These are phyloP conservation scores for Cladobotryum mycophilum DNA, from an alignment of 2,329 filamentous ascomycete genomes.

Conservation along the genomic window DNA sequence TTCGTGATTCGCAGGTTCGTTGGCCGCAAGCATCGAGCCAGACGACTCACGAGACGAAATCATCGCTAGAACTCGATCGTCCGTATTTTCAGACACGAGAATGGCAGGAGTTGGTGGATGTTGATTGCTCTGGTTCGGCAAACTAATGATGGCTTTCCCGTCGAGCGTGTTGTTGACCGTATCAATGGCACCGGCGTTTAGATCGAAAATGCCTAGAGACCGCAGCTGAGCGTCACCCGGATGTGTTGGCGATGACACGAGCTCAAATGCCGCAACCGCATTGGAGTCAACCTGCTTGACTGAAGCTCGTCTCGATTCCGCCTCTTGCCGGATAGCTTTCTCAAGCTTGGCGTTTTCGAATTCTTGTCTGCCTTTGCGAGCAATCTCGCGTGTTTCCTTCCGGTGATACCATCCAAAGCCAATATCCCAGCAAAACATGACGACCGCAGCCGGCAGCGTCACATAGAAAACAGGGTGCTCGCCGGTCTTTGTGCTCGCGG, in stretches of 20 bases:
- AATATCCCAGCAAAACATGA: constrained; percentile 66
- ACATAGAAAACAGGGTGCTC: constrained; percentile 60
- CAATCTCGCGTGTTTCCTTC: constrained; percentile 56
- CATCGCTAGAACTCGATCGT: constrained; percentile 8
- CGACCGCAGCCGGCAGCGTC: constrained; percentile 59
- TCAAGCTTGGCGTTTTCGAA: constrained; percentile 15
- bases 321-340: neutral
- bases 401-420: constrained; percentile 57
- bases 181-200: no score
- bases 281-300: no score
- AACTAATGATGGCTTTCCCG: neutral
- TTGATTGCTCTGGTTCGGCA: neutral
- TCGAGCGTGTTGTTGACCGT: no score
- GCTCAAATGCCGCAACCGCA: no score
- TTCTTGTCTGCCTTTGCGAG: constrained; percentile 43
- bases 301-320: no score
- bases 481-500: constrained; percentile 43
- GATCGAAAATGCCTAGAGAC: no score
- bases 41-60: constrained; percentile 5
- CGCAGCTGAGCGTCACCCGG: no score
- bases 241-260: no score
- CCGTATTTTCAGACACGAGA: constrained; percentile 14
- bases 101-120: constrained; percentile 12
- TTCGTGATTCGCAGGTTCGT: neutral
- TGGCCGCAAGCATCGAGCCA: neutral